Evolutionary conservation across 768 basidiomycete species (phyloP), one percentile per base, ranked within the genome.

Genomic region (Trametes cingulata): DNA sequence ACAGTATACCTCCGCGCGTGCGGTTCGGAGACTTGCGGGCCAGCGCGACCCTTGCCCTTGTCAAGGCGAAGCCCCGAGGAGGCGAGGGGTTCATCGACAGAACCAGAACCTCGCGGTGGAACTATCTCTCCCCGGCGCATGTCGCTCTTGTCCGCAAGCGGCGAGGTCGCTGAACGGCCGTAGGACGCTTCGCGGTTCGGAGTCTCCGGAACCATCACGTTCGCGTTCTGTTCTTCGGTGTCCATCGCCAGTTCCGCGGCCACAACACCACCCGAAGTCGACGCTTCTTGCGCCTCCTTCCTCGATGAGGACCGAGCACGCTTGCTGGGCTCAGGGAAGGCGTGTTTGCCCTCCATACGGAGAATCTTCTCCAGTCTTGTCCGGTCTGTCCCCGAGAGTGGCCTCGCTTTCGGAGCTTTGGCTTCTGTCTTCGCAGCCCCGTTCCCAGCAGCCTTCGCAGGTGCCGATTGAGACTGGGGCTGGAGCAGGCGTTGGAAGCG

Each of bases 1-100:
- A 61, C 25, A 2, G 61, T 62, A 25, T 62, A 20, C 29, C 61
- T 24, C 3, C 61, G 55, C 6, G 45, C 5, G 19, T 47, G 55
- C 1, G 20, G 46, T 1, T 47, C 27, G 13, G 17, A 6, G 20
- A 9, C 14, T 6, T 14, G 12, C 14, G 3, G 47, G 52, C 29
- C 39, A 9, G 60, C 53, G 22, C 53, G 52, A 8, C 10, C 27
- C 33, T 53, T 57, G 27, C 51, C 55, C 27, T 56, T 41, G 45
- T 57, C 45, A 15, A 53, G 43, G 17, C 22, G 53, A 0, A 24
- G 43, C 13, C 17, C 13, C 5, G 37, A 8, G 22, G 24, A 10
- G 27, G 47, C 24, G 7, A 24, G 20, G 17, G 4, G 14, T 4
- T 22, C 36, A 20, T 39, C 25, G 9, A 8, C 47, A 15, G 42